Evolutionary conservation across 2,329 filamentous ascomycete genomes (phyloP).

Genomic region (Dactylellina sp.): DNA sequence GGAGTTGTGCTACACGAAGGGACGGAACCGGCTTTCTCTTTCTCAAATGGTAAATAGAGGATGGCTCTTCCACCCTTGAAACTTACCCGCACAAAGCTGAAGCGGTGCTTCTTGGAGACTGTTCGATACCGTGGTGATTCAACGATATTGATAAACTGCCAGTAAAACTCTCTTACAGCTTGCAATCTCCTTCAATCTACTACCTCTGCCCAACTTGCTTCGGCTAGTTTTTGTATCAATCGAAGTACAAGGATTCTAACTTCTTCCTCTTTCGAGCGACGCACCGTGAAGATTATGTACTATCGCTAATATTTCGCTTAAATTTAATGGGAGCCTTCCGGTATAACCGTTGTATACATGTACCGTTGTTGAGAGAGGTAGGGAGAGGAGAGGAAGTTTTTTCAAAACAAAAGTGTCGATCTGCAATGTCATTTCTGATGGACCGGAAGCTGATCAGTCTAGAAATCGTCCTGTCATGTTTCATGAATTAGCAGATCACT

Average conservation of each 20-base stretch:
- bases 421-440: neutral
- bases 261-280: neutral
- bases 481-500: constrained; percentile 1
- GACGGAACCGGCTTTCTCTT: too few relatives aligned
- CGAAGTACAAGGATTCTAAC: neutral
- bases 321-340: constrained; percentile 2
- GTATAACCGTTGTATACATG: neutral
- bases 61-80: too few relatives aligned
- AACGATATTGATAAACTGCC: too few relatives aligned
- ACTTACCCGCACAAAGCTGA: too few relatives aligned
- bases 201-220: too few relatives aligned
- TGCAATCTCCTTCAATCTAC: too few relatives aligned
- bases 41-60: too few relatives aligned
- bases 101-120: too few relatives aligned
- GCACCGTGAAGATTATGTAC: neutral
- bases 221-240: too few relatives aligned
- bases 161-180: too few relatives aligned
- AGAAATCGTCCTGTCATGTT: constrained; percentile 3
- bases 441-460: neutral
- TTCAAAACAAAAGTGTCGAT: neutral
- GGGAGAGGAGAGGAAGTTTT: neutral
- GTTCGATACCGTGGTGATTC: too few relatives aligned
- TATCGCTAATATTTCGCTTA: constrained; percentile 22
- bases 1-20: too few relatives aligned
- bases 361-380: neutral